Evolutionary conservation across 2,329 filamentous ascomycete genomes (phyloP), one percentile per base, ranked within the genome.

Genomic region (Pseudopithomyces maydicus): DNA sequence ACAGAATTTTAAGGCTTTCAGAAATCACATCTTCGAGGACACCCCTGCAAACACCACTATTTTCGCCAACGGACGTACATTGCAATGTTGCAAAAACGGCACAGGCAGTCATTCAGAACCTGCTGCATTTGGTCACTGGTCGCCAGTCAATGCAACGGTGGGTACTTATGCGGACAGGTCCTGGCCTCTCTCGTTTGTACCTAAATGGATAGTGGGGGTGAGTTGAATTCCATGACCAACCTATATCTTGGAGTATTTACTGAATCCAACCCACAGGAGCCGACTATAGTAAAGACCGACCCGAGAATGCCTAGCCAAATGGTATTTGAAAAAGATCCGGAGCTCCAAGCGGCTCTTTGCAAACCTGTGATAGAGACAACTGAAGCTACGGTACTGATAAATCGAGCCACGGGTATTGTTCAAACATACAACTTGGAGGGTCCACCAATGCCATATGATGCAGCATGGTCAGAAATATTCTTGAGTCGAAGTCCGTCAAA

Each of bases 41-140:
- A 58, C 45, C 2, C 15, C 55, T 22, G 50, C 47, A 14, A 33
- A 42, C 4, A 65, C 60, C 5, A 26, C 52, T 19, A 20, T 54
- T 12, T 44, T 62, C 12, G 35, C 36, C 6, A 54, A 35, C 23
- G 11, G 5, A 8, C 47, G 26, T 7, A 26, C 6, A 5, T 22
- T 61, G 6, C 15, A n/a, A n/a, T 62, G 65, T 41, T 62, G 62
- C 46, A 20, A 42, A 6, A 63, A 63, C 22, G 58, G 57, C 6
- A 61, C 58, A 4, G 47, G 15, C 7, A 26, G n/a, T 11, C 19
- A 57, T 20, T 43, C 54, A 1, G 15, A 60, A 14, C 41, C 17
- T 35, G 50, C 57, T 26, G 51, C 50, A 6, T 49, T 61, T 10
- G 64, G 61, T 3, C 58, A 61, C 42, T 65, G 64, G 62, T 65